Evolutionary conservation across 257 asterid genomes (phyloP).

Genomic region (Gynochthodes officinalis): DNA sequence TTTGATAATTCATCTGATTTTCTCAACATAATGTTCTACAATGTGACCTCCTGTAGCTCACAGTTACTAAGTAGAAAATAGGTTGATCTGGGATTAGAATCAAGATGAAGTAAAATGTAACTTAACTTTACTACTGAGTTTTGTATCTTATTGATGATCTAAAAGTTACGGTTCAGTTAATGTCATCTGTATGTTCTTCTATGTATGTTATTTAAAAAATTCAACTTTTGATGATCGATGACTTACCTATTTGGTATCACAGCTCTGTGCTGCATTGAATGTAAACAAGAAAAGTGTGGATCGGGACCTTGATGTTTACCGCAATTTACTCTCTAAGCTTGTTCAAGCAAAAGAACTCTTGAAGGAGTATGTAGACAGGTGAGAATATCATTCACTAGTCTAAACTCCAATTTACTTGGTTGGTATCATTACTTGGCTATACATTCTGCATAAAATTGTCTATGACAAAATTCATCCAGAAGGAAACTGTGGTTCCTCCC

Average conservation of each 20-base stretch:
- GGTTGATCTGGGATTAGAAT: background rate
- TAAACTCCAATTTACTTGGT: background rate
- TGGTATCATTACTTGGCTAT: background rate
- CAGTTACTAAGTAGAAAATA: background rate
- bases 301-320: conserved; percentile 94
- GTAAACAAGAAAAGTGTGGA: conserved; percentile 86
- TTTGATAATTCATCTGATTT: background rate
- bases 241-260: conserved; percentile 27
- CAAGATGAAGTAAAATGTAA: background rate
- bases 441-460: background rate
- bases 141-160: background rate
- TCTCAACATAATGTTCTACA: background rate
- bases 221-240: conserved; percentile 5
- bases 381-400: conserved; percentile 22
- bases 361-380: conserved; percentile 92
- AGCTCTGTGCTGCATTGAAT: conserved; percentile 91
- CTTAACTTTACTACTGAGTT: background rate
- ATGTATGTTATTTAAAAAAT: background rate
- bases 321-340: conserved; percentile 91
- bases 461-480: background rate
- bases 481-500: background rate
- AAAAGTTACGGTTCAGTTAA: background rate
- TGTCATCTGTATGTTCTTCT: background rate
- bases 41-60: background rate
- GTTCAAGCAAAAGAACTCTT: conserved; percentile 96